Percentiles rank a stretch among this genome's conserved stretches.
phyloP scores from a whole-genome alignment of 1,139 yeast species.

The Yamadazyma spencermartinsiae region DNA sequence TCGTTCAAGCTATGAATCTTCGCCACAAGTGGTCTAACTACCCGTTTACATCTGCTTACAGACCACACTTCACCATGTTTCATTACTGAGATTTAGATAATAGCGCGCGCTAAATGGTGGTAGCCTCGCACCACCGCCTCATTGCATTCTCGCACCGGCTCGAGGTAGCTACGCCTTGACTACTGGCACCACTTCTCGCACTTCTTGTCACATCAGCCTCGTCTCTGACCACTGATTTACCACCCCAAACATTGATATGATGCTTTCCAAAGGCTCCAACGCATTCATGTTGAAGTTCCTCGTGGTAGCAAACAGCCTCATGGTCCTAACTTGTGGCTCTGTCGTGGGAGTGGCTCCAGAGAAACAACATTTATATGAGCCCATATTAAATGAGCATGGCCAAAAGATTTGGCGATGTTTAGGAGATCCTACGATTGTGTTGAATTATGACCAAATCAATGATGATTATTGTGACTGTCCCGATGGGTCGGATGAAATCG shows the following conservation, averaged over 20 bases:
- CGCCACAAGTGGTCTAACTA: conserved; percentile 38
- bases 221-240: too few species aligned
- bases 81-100: background rate
- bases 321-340: background rate
- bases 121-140: too few species aligned
- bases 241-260: too few species aligned
- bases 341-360: conserved; percentile 36
- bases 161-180: too few species aligned
- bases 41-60: conserved; percentile 29
- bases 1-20: conserved; percentile 38
- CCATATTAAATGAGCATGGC: conserved; percentile 39
- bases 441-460: conserved; percentile 66
- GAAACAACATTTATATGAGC: conserved; percentile 51
- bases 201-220: too few species aligned
- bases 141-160: too few species aligned
- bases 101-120: background rate
- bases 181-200: too few species aligned
- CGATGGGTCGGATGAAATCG: conserved; percentile 97
- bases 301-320: too few species aligned
- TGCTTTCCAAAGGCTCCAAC: too few species aligned
- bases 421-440: conserved; percentile 57
- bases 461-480: conserved; percentile 96
- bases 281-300: too few species aligned
- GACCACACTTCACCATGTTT: conserved; percentile 7
- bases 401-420: conserved; percentile 65